These are phyloP conservation scores for Kodamaea sp. DNA, from an alignment of 1,139 yeast species.

Conservation along the genomic window DNA sequence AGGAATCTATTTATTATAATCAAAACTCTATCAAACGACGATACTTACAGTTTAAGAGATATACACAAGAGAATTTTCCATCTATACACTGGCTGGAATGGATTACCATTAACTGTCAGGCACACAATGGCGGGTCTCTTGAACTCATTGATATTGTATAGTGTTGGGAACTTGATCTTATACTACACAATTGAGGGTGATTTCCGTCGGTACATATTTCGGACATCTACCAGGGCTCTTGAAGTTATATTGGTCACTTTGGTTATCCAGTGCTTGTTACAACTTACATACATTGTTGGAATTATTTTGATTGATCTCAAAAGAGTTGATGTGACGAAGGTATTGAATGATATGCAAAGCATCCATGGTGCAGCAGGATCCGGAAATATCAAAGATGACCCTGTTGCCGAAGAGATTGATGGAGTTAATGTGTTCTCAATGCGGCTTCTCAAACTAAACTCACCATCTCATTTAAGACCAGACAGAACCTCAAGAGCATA, in stretches of 20 bases:
- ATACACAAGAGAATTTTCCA: constrained; percentile 30
- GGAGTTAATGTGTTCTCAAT: constrained; percentile 33
- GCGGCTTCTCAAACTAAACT: constrained; percentile 21
- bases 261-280: constrained; percentile 57
- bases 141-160: constrained; percentile 2
- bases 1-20: constrained; percentile 32
- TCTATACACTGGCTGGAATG: constrained; percentile 22
- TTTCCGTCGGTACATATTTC: constrained; percentile 19
- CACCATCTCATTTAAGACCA: constrained; percentile 20
- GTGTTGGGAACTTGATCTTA: constrained; percentile 17
- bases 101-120: constrained; percentile 24
- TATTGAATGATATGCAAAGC: constrained; percentile 25
- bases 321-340: constrained; percentile 60
- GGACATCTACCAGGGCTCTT: constrained; percentile 19
- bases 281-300: constrained; percentile 63
- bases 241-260: constrained; percentile 37
- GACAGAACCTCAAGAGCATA: constrained; percentile 23
- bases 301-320: constrained; percentile 67
- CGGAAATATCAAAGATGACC: background rate
- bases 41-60: constrained; percentile 15
- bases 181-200: constrained; percentile 20
- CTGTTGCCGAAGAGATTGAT: constrained; percentile 4
- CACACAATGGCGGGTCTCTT: background rate
- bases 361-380: background rate
- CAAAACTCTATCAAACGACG: constrained; percentile 17